phyloP scores from a whole-genome alignment of 2,329 filamentous ascomycete species.

The Fusarium chaquense region DNA sequence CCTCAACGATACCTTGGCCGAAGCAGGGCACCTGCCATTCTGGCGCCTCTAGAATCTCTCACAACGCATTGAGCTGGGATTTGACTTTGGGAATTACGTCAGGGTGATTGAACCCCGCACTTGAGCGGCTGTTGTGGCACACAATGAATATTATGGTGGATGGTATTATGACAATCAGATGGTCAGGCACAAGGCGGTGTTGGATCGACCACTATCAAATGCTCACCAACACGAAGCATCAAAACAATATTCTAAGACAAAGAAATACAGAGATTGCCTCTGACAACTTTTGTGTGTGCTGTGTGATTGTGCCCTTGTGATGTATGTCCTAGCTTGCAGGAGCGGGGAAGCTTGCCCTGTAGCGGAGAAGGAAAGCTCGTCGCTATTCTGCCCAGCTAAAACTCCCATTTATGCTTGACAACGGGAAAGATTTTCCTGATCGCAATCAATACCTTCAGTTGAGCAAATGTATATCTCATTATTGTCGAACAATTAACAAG shows the following conservation, averaged over 20 bases:
- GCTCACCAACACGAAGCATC: constrained; percentile 46
- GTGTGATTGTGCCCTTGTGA: constrained; percentile 22
- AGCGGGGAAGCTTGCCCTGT: not conserved
- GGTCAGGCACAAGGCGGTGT: constrained; percentile 51
- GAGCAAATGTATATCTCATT: not conserved
- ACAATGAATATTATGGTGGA: constrained; percentile 49
- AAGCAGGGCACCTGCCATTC: constrained; percentile 42
- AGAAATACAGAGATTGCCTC: constrained; percentile 43
- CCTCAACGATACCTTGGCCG: constrained; percentile 46
- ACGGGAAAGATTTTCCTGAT: not conserved
- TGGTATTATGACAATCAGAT: constrained; percentile 49
- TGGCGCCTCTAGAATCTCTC: constrained; percentile 39
- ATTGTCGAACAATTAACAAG: not conserved
- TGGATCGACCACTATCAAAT: constrained; percentile 46
- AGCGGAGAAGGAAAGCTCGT: not conserved
- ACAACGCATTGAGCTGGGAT: constrained; percentile 40
- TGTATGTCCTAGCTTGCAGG: constrained; percentile 1
- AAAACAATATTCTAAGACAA: constrained; percentile 46
- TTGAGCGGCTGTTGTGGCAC: constrained; percentile 47
- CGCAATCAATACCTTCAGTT: not conserved
- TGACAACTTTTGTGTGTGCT: constrained; percentile 23
- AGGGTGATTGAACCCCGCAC: constrained; percentile 48
- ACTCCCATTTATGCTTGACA: not conserved
- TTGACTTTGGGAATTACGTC: constrained; percentile 48
- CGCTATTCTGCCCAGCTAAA: too few species aligned